Base-by-base conservation (phyloP, 2,329 filamentous ascomycete species). In the Colletotrichum sp. region DNA sequence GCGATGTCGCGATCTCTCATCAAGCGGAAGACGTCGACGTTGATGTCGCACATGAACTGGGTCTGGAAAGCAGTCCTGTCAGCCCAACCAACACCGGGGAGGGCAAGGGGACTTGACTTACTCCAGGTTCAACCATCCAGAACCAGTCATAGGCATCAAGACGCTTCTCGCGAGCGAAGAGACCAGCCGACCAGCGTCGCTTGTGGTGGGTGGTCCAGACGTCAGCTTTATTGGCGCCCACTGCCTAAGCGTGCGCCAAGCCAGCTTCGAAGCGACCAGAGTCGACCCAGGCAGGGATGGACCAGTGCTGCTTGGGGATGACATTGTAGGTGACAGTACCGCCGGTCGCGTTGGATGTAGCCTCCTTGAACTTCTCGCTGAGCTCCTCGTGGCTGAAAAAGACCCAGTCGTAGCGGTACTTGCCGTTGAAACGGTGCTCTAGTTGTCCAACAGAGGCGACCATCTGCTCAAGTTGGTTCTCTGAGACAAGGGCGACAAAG, bases 301-400 rank as follows among this genome's bases (percentile, higher is more conserved):
- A 91, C 95, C 94, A 96, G 84, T 96, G 94, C 79, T 95, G 92
- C 79, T 92, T 88, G 5, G 94, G 93, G 18, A 98, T 93, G 62
- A 92, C 83, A 80, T 96, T 93, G 82, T 94, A 97, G 79, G 90
- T 88, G 80, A 93, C 93, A 79, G 92, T 90, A 3, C 94, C 94
- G 72, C 92, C 92, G 3, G 95, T 96, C 49, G 91, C 90, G 63
- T 92, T 93, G 67, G 89, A 88, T 0, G 94, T 95, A 74, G 87
- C 87, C 44, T 87, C 86, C 82, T 95, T 96, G 87, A 98, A 98
- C 75, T 94, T 92, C 10, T 95, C 91, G 6, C 92, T 93, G 82
- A 98, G 96, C 6, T 93, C 92, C 69, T 93, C 91, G 80, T 95
- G 92, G 84, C 96, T 97, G 89, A 97, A 95, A 86, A 98, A 96